Evolutionary conservation across 2,329 filamentous ascomycete species (phyloP).

Genomic region (Claviceps sp.): DNA sequence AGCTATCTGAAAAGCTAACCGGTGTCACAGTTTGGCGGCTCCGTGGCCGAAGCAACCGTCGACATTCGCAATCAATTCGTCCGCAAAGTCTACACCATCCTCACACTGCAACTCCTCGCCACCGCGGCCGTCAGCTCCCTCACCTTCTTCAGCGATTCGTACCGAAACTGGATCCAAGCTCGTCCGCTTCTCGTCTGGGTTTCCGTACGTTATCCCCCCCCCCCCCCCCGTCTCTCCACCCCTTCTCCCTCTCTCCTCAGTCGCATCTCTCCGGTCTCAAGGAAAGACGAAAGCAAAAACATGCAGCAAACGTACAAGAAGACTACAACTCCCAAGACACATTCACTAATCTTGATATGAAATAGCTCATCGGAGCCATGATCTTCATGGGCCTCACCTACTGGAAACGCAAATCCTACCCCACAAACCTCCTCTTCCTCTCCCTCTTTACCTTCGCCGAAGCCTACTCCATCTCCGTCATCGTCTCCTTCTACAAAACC

Average conservation of each 20-base stretch:
- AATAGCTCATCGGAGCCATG: conserved; percentile 62
- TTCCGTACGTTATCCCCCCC: conserved; percentile 39
- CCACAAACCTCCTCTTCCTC: conserved; percentile 88
- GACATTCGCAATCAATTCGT: conserved; percentile 96
- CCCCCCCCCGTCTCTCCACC: neutral
- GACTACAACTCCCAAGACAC: neutral
- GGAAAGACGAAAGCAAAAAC: neutral
- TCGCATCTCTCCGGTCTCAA: neutral
- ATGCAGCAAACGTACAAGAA: neutral
- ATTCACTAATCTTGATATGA: neutral
- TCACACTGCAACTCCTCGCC: conserved; percentile 84
- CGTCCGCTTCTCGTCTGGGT: conserved; percentile 76
- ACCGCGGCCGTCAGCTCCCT: conserved; percentile 70
- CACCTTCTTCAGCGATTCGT: conserved; percentile 70
- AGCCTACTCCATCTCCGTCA: conserved; percentile 84
- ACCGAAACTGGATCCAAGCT: conserved; percentile 76
- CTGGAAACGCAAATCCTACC: conserved; percentile 94
- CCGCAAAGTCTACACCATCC: conserved; percentile 93
- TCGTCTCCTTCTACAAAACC: conserved; percentile 80
- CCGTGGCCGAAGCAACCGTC: conserved; percentile 82
- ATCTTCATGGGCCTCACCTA: conserved; percentile 77
- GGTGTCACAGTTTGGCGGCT: conserved; percentile 63
- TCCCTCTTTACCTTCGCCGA: conserved; percentile 80
- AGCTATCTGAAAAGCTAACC: neutral
- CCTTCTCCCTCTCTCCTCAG: neutral